A percentile compares a stretch with the other conserved stretches of the same genome.
phyloP scores from a whole-genome alignment of 345 rosid species.

The Euphorbia lathyris region DNA sequence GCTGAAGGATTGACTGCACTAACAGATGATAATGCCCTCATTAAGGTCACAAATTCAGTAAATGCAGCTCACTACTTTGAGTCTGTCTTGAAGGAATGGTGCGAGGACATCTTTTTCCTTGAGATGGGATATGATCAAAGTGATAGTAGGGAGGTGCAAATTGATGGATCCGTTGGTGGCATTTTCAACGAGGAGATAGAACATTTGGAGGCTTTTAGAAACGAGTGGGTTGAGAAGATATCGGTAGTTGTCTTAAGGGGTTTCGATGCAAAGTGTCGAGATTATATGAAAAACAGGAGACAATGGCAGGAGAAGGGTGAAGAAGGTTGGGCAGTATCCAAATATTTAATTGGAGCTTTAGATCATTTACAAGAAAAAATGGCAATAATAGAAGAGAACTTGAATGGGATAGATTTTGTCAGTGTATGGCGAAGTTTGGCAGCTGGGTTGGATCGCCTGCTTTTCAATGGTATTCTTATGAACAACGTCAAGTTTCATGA shows the following conservation, averaged over 20 bases:
- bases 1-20: conserved; percentile 93
- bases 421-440: conserved; percentile 78
- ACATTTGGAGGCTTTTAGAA: conserved; percentile 56
- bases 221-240: conserved; percentile 79
- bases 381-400: conserved; percentile 47
- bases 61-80: conserved; percentile 70
- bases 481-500: conserved; percentile 56
- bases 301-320: conserved; percentile 81
- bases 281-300: conserved; percentile 71
- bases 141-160: conserved; percentile 9
- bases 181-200: conserved; percentile 56
- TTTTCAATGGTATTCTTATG: conserved; percentile 58
- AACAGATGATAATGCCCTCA: conserved; percentile 70
- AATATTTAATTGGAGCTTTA: conserved; percentile 60
- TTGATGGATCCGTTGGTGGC: conserved; percentile 35
- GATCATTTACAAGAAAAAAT: conserved; percentile 78
- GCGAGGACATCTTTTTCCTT: conserved; percentile 80
- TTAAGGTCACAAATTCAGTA: conserved; percentile 67
- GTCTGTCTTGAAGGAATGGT: conserved; percentile 73
- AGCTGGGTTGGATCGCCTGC: conserved; percentile 51
- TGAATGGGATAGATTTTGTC: conserved; percentile 64
- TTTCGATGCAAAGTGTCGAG: conserved; percentile 69
- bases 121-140: conserved; percentile 54
- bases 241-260: conserved; percentile 73
- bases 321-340: conserved; percentile 67